These are phyloP conservation scores for Spathaspora sp. DNA, from an alignment of 805 yeast genomes.

Conservation along the genomic window DNA sequence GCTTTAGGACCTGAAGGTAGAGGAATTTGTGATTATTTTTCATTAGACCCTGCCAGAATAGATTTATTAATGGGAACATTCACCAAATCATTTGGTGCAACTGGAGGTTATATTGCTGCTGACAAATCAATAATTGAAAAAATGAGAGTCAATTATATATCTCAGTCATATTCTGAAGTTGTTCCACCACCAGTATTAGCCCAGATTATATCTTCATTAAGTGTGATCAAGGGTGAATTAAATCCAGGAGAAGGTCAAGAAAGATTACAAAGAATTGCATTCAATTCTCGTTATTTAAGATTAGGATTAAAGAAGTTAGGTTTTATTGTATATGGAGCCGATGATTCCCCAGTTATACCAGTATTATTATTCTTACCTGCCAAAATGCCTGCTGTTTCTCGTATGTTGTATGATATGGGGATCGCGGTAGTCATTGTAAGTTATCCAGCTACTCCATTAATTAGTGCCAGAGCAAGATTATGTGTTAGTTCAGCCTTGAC, in stretches of 20 bases:
- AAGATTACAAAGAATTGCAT: conserved; percentile 89
- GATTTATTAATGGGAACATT: conserved; percentile 97
- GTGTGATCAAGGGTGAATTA: conserved; percentile 73
- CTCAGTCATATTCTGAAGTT: conserved; percentile 76
- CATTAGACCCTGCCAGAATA: conserved; percentile 67
- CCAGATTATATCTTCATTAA: conserved; percentile 79
- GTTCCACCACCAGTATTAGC: conserved; percentile 88
- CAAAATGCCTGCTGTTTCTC: conserved; percentile 89
- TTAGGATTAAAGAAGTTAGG: conserved; percentile 90
- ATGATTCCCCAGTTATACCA: conserved; percentile 96
- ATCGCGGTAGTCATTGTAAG: conserved; percentile 96
- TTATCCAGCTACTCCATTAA: conserved; percentile 94
- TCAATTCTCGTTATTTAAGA: conserved; percentile 90
- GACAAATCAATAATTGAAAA: conserved; percentile 64
- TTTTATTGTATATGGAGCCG: conserved; percentile 89
- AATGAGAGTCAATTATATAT: conserved; percentile 67
- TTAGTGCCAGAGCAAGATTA: conserved; percentile 84
- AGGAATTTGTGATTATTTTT: conserved; percentile 93
- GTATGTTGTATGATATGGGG: conserved; percentile 72
- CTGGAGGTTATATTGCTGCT: conserved; percentile 96
- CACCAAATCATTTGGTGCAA: conserved; percentile 97
- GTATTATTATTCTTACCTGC: conserved; percentile 83
- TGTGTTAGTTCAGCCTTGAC: conserved; percentile 91
- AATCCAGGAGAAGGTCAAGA: conserved; percentile 92
- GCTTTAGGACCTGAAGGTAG: conserved; percentile 95